phyloP scores from a whole-genome alignment of 768 basidiomycete species.

The Boletellus ananiceps region DNA sequence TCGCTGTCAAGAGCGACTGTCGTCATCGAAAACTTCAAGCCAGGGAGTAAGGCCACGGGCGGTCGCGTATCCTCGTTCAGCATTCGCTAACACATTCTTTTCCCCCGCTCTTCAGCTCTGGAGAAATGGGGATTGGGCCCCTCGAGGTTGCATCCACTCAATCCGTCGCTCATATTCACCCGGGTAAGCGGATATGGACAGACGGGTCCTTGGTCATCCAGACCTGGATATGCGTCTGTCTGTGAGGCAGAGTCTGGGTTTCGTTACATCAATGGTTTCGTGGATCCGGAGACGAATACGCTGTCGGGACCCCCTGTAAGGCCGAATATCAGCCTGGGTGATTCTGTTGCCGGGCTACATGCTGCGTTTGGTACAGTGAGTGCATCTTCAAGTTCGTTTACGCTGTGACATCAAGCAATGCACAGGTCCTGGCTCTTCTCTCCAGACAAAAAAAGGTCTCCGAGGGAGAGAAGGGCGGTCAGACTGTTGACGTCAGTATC shows the following conservation, averaged over 20 bases:
- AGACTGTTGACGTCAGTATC: constrained; percentile 72
- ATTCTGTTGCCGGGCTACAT: constrained; percentile 67
- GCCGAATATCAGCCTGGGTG: constrained; percentile 70
- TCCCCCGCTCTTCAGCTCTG: constrained; percentile 35
- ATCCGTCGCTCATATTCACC: constrained; percentile 86
- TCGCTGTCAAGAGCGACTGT: constrained; percentile 65
- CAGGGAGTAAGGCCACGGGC: constrained; percentile 49
- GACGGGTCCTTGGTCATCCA: constrained; percentile 66
- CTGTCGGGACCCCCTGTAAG: constrained; percentile 60
- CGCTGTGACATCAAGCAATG: background rate
- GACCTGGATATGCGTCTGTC: constrained; percentile 70
- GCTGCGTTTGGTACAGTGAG: constrained; percentile 69
- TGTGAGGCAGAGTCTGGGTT: constrained; percentile 76
- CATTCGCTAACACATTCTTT: background rate
- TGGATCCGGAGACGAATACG: constrained; percentile 47
- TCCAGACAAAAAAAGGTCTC: constrained; percentile 36
- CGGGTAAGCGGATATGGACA: constrained; percentile 78
- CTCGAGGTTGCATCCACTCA: constrained; percentile 56
- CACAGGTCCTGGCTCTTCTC: constrained; percentile 57
- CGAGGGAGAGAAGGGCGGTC: constrained; percentile 34
- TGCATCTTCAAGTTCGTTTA: background rate
- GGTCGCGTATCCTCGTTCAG: background rate
- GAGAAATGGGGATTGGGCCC: constrained; percentile 69
- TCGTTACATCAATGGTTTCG: constrained; percentile 66
- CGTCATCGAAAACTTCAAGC: constrained; percentile 68